These are phyloP conservation scores for Termitomyces sp. DNA, from an alignment of 768 basidiomycete species.

Conservation along the genomic window DNA sequence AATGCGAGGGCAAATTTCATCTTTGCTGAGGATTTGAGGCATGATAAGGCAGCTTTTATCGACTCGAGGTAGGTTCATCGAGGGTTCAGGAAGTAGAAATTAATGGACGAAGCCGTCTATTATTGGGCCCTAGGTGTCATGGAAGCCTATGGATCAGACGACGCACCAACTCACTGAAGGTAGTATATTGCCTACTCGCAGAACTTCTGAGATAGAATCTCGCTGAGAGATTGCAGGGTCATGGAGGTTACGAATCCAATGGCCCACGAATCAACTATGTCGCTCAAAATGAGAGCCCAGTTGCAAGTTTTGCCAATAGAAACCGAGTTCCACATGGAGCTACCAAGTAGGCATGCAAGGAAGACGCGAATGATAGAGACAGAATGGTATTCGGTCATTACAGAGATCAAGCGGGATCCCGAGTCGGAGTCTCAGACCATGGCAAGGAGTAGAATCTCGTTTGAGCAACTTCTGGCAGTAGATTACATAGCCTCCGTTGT, in stretches of 20 bases:
- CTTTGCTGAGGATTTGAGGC: neutral
- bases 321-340: no score
- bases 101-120: neutral
- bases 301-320: neutral
- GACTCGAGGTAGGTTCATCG: neutral
- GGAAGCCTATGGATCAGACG: neutral
- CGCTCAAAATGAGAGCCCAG: neutral
- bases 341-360: no score
- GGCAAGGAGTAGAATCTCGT: neutral
- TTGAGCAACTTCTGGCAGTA: no score
- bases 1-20: slow-evolving; percentile 1
- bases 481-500: neutral
- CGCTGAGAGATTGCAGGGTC: neutral
- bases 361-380: neutral
- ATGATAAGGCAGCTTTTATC: neutral
- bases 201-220: neutral
- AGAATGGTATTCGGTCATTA: no score
- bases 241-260: neutral
- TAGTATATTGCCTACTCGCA: neutral
- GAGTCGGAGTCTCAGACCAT: neutral
- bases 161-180: neutral
- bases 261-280: neutral
- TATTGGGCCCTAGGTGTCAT: neutral
- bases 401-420: neutral
- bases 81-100: neutral